Evolutionary conservation across 805 yeast species (phyloP).

Genomic region (Myxozyma kluyveri): DNA sequence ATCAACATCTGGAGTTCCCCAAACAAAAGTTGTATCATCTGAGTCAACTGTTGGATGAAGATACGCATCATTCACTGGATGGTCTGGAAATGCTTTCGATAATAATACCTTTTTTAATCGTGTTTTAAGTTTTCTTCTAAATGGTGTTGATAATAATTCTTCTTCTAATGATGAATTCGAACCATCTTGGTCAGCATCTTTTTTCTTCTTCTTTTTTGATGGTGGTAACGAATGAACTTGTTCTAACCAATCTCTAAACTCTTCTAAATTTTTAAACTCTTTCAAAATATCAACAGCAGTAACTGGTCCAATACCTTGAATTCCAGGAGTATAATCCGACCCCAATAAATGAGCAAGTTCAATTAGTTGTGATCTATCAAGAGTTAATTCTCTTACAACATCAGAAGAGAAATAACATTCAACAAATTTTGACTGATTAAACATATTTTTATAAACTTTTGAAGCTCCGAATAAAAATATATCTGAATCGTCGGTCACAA

Average conservation of each 20-base stretch:
- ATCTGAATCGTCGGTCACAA: conserved; percentile 96
- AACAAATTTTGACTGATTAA: conserved; percentile 86
- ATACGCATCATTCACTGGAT: conserved; percentile 69
- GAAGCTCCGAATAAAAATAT: conserved; percentile 91
- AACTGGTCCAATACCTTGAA: conserved; percentile 93
- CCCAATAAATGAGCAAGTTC: conserved; percentile 83
- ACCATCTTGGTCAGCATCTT: too few species aligned
- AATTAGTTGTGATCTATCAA: conserved; percentile 62
- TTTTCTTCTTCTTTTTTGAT: not conserved
- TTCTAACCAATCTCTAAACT: conserved; percentile 58
- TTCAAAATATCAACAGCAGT: conserved; percentile 85
- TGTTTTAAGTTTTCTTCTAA: conserved; percentile 58
- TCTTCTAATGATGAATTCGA: conserved; percentile 38
- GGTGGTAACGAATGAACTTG: conserved; percentile 34
- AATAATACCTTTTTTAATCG: conserved; percentile 56
- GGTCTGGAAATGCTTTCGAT: conserved; percentile 67
- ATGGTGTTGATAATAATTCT: conserved; percentile 40
- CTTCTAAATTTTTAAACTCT: conserved; percentile 56
- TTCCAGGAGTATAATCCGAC: conserved; percentile 91
- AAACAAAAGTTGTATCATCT: conserved; percentile 71
- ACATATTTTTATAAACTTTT: conserved; percentile 81
- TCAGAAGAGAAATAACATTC: conserved; percentile 70
- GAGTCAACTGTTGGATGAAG: conserved; percentile 76
- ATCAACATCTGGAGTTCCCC: conserved; percentile 91
- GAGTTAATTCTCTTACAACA: conserved; percentile 61